phyloP scores from a whole-genome alignment of 2,329 filamentous ascomycete genomes.

The Scortechinia acanthostroma region DNA sequence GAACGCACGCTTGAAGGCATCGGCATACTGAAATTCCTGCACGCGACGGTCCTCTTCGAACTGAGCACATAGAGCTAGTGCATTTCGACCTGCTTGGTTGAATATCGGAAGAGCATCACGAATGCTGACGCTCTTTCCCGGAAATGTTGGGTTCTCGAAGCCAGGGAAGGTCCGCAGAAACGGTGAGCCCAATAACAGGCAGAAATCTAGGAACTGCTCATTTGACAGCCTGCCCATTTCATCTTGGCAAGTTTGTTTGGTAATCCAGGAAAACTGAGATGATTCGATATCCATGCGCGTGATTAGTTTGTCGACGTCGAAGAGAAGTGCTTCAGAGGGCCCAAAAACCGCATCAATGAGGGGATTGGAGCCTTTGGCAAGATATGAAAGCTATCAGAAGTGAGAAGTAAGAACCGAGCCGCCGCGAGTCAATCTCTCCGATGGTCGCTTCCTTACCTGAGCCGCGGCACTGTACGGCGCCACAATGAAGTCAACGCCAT shows the following conservation, averaged over 20 bases:
- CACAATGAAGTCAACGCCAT: not conserved
- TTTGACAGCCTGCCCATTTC: slow-evolving; percentile 36
- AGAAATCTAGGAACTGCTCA: slow-evolving; percentile 53
- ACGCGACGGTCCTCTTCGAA: slow-evolving; percentile 39
- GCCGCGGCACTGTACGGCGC: not conserved
- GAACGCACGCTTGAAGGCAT: slow-evolving; percentile 50
- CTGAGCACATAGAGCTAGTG: slow-evolving; percentile 46
- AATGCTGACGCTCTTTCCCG: slow-evolving; percentile 27
- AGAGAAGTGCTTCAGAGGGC: slow-evolving; percentile 12
- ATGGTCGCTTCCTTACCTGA: not conserved
- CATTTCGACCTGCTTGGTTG: slow-evolving; percentile 42
- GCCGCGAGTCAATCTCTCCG: too few relatives aligned
- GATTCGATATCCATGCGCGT: not conserved
- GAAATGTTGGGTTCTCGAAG: slow-evolving; percentile 39
- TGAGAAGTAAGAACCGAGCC: too few relatives aligned
- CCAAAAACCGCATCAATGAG: slow-evolving; percentile 11
- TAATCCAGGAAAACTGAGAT: not conserved
- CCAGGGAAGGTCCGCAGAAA: slow-evolving; percentile 49
- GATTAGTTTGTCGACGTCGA: slow-evolving; percentile 16
- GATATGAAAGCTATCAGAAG: not conserved
- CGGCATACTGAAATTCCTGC: slow-evolving; percentile 43
- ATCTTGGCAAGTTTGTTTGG: slow-evolving; percentile 40
- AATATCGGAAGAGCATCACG: slow-evolving; percentile 47
- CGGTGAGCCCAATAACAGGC: slow-evolving; percentile 51
- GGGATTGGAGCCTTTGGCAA: slow-evolving; percentile 6